Evolutionary conservation across 1,139 yeast species (phyloP).

Genomic region (Candida gigantensis): DNA sequence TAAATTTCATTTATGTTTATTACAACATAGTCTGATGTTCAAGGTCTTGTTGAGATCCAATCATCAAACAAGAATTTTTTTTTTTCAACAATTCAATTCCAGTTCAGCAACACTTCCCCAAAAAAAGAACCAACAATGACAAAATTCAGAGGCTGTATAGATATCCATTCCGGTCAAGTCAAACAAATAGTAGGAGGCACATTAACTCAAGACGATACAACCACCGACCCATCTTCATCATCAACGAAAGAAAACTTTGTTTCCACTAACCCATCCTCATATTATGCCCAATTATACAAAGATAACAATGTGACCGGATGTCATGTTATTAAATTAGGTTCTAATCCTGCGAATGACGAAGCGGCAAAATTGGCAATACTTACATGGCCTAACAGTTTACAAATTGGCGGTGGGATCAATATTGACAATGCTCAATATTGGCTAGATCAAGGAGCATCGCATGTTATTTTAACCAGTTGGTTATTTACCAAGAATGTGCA

Average conservation of each 20-base stretch:
- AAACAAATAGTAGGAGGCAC: conserved; percentile 98
- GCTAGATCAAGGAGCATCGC: conserved; percentile 71
- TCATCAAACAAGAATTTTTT: too few relatives aligned
- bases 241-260: conserved; percentile 75
- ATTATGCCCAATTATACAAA: conserved; percentile 73
- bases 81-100: too few relatives aligned
- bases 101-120: too few relatives aligned
- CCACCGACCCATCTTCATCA: conserved; percentile 21
- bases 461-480: conserved; percentile 92
- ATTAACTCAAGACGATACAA: conserved; percentile 53
- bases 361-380: conserved; percentile 78
- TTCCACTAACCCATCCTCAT: conserved; percentile 70
- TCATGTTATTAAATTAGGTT: conserved; percentile 90
- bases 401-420: conserved; percentile 92
- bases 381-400: conserved; percentile 75
- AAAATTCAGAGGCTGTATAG: conserved; percentile 89
- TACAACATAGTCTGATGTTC: too few relatives aligned
- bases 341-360: conserved; percentile 68
- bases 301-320: conserved; percentile 65
- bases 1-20: too few relatives aligned
- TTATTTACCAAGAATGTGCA: conserved; percentile 57
- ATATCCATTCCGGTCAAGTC: conserved; percentile 90
- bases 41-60: too few relatives aligned
- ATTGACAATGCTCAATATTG: conserved; percentile 70
- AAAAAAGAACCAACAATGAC: too few relatives aligned